Conservation (phyloP, 805 yeast species). For the Kodamaea lidongshanica region DNA sequence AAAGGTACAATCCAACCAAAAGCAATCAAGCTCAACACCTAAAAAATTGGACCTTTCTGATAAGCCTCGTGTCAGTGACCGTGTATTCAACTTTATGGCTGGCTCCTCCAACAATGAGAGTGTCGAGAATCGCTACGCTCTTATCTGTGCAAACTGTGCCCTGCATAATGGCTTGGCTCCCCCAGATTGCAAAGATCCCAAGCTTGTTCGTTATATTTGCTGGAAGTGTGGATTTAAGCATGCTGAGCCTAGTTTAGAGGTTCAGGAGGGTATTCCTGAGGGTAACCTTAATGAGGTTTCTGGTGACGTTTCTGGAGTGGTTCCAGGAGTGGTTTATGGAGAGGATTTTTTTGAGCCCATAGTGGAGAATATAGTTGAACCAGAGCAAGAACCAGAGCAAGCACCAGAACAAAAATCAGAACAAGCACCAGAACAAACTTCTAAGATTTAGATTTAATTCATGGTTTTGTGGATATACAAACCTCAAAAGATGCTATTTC, state of each 20-base stretch:
- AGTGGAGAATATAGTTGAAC: no score
- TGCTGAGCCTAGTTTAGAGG: slow-evolving; percentile 21
- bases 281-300: neutral
- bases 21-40: slow-evolving; percentile 1
- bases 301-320: no score
- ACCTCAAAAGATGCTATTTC: no score
- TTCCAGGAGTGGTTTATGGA: no score
- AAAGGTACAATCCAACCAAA: slow-evolving; percentile 1
- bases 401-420: neutral
- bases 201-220: slow-evolving; percentile 50
- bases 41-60: neutral
- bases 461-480: no score
- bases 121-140: slow-evolving; percentile 56
- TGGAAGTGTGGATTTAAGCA: slow-evolving; percentile 54
- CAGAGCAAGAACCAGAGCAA: neutral
- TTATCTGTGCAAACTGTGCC: slow-evolving; percentile 61
- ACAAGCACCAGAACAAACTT: no score
- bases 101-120: slow-evolving; percentile 62
- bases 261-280: neutral
- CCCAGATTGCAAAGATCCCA: slow-evolving; percentile 50
- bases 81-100: slow-evolving; percentile 32
- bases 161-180: slow-evolving; percentile 80
- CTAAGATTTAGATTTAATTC: no score
- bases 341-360: no score
- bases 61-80: slow-evolving; percentile 23